A percentile compares a stretch with the other conserved stretches of the same genome.
phyloP scores from a whole-genome alignment of 2,329 filamentous ascomycete genomes.

The Rhinocladiella similis region DNA sequence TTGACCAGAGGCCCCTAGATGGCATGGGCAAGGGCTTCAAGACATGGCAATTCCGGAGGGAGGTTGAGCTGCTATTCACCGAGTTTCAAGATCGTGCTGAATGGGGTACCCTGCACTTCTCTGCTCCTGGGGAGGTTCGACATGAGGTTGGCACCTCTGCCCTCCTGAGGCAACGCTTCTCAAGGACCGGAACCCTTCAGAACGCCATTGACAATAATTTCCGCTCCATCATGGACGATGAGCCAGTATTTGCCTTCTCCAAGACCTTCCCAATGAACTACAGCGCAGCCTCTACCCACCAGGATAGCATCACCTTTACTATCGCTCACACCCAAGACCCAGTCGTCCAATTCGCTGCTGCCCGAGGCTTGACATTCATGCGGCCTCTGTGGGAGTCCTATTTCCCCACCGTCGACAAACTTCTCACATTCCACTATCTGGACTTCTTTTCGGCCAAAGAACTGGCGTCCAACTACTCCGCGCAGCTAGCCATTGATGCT shows the following conservation, averaged over 20 bases:
- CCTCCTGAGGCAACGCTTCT: slow-evolving; percentile 67
- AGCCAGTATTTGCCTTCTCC: slow-evolving; percentile 79
- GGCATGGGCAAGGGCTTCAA: slow-evolving; percentile 42
- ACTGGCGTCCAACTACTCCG: slow-evolving; percentile 72
- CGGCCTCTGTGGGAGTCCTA: slow-evolving; percentile 76
- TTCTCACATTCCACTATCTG: slow-evolving; percentile 73
- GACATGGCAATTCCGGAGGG: slow-evolving; percentile 44
- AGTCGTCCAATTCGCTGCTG: slow-evolving; percentile 75
- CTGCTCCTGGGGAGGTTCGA: slow-evolving; percentile 64
- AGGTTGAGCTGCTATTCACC: slow-evolving; percentile 65
- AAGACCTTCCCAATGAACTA: slow-evolving; percentile 60
- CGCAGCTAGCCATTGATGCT: slow-evolving; percentile 69
- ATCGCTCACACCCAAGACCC: slow-evolving; percentile 76
- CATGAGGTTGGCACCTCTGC: slow-evolving; percentile 72
- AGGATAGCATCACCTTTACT: slow-evolving; percentile 65
- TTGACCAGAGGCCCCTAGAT: slow-evolving; percentile 49
- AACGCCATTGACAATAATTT: slow-evolving; percentile 68
- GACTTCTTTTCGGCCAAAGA: slow-evolving; percentile 66
- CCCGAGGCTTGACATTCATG: slow-evolving; percentile 75
- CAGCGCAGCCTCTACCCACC: slow-evolving; percentile 31
- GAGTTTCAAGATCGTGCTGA: slow-evolving; percentile 73
- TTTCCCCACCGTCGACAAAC: slow-evolving; percentile 62
- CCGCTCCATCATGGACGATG: slow-evolving; percentile 71
- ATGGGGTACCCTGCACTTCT: slow-evolving; percentile 81
- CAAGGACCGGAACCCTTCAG: slow-evolving; percentile 63